A percentile compares a stretch with the other conserved stretches of the same genome.
phyloP scores from a whole-genome alignment of 805 yeast genomes.

The Schizosaccharomyces osmophilus region DNA sequence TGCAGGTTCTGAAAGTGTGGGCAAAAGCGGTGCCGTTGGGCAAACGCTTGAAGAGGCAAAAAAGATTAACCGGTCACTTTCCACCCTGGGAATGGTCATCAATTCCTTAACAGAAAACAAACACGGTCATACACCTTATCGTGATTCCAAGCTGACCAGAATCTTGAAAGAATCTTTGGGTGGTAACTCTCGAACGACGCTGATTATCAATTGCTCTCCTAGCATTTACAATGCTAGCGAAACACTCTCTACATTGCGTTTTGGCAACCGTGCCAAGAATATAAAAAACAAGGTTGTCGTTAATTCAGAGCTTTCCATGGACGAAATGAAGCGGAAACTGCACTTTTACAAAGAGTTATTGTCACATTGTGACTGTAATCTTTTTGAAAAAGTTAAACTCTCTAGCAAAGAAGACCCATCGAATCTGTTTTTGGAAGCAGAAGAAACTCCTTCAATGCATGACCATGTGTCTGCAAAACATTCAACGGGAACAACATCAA shows the following conservation, averaged over 20 bases:
- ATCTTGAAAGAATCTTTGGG: conserved; percentile 59
- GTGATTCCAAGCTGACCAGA: conserved; percentile 58
- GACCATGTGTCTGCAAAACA: too few relatives aligned
- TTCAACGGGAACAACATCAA: too few relatives aligned
- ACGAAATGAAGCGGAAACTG: conserved; percentile 20
- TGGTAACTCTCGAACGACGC: conserved; percentile 55
- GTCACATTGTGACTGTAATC: not conserved
- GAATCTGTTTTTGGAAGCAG: too few relatives aligned
- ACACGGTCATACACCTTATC: conserved; percentile 41
- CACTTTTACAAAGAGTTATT: conserved; percentile 16
- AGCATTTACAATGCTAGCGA: conserved; percentile 30
- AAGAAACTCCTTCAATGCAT: too few relatives aligned
- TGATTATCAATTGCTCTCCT: conserved; percentile 54
- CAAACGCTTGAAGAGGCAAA: conserved; percentile 60
- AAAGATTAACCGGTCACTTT: conserved; percentile 54
- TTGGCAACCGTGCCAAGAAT: conserved; percentile 48
- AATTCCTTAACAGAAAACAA: conserved; percentile 50
- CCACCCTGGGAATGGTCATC: conserved; percentile 60
- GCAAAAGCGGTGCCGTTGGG: conserved; percentile 55
- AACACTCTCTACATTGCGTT: conserved; percentile 46
- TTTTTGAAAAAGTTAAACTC: too few relatives aligned
- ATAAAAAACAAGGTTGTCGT: conserved; percentile 41
- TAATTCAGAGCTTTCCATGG: conserved; percentile 31
- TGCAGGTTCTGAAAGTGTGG: conserved; percentile 68
- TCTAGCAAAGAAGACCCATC: too few relatives aligned